Conservation (phyloP, 1,139 yeast species). For the Debaryomycetaceae sp. region DNA sequence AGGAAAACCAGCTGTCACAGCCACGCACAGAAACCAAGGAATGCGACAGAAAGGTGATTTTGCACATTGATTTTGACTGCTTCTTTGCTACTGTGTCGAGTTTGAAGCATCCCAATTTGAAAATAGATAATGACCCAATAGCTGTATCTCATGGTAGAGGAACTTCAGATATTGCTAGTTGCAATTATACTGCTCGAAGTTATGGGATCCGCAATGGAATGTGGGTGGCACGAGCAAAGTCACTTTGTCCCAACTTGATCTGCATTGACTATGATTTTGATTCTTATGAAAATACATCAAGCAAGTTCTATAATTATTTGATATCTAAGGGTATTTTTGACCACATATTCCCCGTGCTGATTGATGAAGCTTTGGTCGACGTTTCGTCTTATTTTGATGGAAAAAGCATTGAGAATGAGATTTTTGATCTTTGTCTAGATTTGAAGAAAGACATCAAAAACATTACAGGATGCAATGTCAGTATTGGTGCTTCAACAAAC, state of each 20-base stretch:
- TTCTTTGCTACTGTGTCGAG: slow-evolving; percentile 89
- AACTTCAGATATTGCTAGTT: slow-evolving; percentile 81
- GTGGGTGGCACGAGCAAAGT: slow-evolving; percentile 74
- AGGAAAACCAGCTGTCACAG: slow-evolving; percentile 4
- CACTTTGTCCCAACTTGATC: slow-evolving; percentile 61
- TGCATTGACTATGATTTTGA: slow-evolving; percentile 72
- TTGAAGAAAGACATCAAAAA: slow-evolving; percentile 46
- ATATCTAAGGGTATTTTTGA: slow-evolving; percentile 47
- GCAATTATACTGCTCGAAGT: slow-evolving; percentile 80
- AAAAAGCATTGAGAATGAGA: slow-evolving; percentile 11
- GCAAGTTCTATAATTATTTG: slow-evolving; percentile 54
- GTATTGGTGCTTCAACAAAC: slow-evolving; percentile 73
- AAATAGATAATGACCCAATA: slow-evolving; percentile 59
- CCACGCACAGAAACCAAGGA: slow-evolving; percentile 3
- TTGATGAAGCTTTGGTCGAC: slow-evolving; percentile 87
- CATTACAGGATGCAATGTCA: slow-evolving; percentile 62
- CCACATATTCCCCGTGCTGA: slow-evolving; percentile 75
- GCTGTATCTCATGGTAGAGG: slow-evolving; percentile 82
- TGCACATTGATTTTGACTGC: slow-evolving; percentile 92
- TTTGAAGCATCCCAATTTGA: slow-evolving; percentile 50
- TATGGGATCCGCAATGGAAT: slow-evolving; percentile 80
- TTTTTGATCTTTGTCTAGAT: slow-evolving; percentile 25
- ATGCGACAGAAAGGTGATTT: slow-evolving; percentile 30
- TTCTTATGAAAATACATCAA: slow-evolving; percentile 54
- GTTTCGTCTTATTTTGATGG: slow-evolving; percentile 38